phyloP scores from a whole-genome alignment of 225 moss, liverwort and hornwort genomes.

The Pseudoscleropodium purum region DNA sequence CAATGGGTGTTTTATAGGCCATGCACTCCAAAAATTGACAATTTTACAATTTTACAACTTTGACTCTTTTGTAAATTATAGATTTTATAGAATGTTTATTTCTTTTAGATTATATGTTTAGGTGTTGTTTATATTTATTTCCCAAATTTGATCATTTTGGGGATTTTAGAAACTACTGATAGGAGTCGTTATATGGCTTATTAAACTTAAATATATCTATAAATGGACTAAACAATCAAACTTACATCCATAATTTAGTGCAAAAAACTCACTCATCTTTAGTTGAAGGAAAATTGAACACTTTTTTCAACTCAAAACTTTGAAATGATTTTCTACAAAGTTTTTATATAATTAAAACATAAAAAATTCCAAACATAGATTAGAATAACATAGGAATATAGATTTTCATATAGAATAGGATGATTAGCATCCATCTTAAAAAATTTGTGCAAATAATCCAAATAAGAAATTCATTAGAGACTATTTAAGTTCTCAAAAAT shows the following conservation, averaged over 20 bases:
- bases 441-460: not conserved
- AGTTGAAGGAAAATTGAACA: not conserved
- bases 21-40: accelerated
- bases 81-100: not conserved
- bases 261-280: not conserved
- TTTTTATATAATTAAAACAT: not conserved
- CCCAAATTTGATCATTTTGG: not conserved
- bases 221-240: not conserved
- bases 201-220: too few relatives aligned
- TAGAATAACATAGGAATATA: too few relatives aligned
- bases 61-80: not conserved
- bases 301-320: not conserved
- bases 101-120: accelerated
- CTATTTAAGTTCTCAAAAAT: too few relatives aligned
- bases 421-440: not conserved
- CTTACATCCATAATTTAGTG: not conserved
- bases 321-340: not conserved
- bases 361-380: not conserved
- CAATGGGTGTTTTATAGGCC: not conserved
- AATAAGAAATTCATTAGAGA: not conserved
- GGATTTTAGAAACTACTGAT: accelerated
- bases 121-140: not conserved
- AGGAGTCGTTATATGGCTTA: accelerated
- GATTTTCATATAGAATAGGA: too few relatives aligned
- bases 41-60: not conserved